phyloP scores from a whole-genome alignment of 257 asterid species.

The Plantago ovata region DNA sequence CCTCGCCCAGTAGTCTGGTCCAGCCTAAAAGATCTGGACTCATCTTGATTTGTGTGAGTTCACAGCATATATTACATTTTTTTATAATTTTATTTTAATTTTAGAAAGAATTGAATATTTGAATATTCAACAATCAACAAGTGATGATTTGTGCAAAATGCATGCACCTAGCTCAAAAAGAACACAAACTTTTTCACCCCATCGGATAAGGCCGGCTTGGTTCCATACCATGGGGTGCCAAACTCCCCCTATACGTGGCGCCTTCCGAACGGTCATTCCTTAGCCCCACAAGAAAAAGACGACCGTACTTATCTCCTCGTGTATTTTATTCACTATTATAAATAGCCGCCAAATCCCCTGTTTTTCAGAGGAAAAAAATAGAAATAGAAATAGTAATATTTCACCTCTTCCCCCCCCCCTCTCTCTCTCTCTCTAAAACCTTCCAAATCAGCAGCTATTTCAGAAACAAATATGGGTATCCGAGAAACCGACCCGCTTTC shows the following conservation, averaged over 20 bases:
- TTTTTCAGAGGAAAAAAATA: slow-evolving; percentile 8
- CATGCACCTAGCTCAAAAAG: slow-evolving; percentile 39
- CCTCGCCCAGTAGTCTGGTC: too few species aligned
- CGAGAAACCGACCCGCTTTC: slow-evolving; percentile 66
- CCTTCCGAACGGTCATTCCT: slow-evolving; percentile 28
- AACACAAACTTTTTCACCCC: slow-evolving; percentile 20
- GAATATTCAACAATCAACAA: too few species aligned
- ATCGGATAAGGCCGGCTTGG: slow-evolving; percentile 54
- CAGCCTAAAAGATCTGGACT: too few species aligned
- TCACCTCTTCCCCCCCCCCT: not conserved
- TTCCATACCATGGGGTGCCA: slow-evolving; percentile 25
- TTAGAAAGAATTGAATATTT: too few species aligned
- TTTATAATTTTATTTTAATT: too few species aligned
- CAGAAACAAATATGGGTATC: slow-evolving; percentile 45
- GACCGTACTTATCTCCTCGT: slow-evolving; percentile 42
- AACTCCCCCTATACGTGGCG: slow-evolving; percentile 46
- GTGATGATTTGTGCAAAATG: slow-evolving; percentile 3
- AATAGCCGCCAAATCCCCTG: slow-evolving; percentile 21
- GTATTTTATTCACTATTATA: slow-evolving; percentile 27
- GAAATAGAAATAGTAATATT: not conserved
- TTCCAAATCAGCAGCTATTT: not conserved
- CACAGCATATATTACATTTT: too few species aligned
- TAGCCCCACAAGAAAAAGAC: slow-evolving; percentile 48
- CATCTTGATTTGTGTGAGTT: too few species aligned
- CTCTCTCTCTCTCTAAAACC: not conserved